Evolutionary conservation across 2,329 filamentous ascomycete genomes (phyloP).

Genomic region (Aaosphaeria pasadenensis): DNA sequence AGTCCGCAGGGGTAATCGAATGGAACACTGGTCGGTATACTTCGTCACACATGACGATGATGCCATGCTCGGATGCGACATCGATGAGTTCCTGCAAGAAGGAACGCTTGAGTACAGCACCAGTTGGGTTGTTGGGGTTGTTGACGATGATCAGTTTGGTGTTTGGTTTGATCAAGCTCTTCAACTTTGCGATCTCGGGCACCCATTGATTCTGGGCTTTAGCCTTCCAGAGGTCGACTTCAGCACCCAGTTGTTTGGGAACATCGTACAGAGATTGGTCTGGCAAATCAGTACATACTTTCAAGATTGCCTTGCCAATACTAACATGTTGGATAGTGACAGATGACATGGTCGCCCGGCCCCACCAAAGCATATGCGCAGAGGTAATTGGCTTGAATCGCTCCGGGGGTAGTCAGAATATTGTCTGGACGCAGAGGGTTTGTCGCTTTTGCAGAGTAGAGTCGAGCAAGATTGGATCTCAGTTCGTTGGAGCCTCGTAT

Average conservation of each 20-base stretch:
- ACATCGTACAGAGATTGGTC: slow-evolving; percentile 75
- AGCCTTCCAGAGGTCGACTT: slow-evolving; percentile 74
- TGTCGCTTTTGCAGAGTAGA: slow-evolving; percentile 60
- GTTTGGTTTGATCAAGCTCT: slow-evolving; percentile 61
- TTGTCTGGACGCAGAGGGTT: slow-evolving; percentile 55
- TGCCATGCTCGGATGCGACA: slow-evolving; percentile 60
- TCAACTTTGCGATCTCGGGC: slow-evolving; percentile 65
- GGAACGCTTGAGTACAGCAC: slow-evolving; percentile 62
- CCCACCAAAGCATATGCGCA: slow-evolving; percentile 69
- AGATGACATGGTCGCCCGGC: slow-evolving; percentile 78
- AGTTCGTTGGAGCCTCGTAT: slow-evolving; percentile 67
- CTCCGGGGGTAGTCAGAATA: slow-evolving; percentile 74
- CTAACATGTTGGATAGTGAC: slow-evolving; percentile 76
- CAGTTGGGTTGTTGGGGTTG: slow-evolving; percentile 83
- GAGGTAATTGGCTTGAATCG: slow-evolving; percentile 83
- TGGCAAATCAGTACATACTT: background rate
- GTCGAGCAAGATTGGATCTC: slow-evolving; percentile 60
- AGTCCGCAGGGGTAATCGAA: slow-evolving; percentile 53
- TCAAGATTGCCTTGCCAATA: background rate
- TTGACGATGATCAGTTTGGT: slow-evolving; percentile 70
- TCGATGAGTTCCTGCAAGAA: slow-evolving; percentile 61
- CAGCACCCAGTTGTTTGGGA: slow-evolving; percentile 69
- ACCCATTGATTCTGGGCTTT: slow-evolving; percentile 63
- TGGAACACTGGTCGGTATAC: slow-evolving; percentile 85
- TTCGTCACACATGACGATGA: slow-evolving; percentile 73